Percentiles rank a stretch among this genome's conserved stretches.
Evolutionary conservation across 2,329 filamentous ascomycete species (phyloP).

Genomic region (Fusarium pininemorale): DNA sequence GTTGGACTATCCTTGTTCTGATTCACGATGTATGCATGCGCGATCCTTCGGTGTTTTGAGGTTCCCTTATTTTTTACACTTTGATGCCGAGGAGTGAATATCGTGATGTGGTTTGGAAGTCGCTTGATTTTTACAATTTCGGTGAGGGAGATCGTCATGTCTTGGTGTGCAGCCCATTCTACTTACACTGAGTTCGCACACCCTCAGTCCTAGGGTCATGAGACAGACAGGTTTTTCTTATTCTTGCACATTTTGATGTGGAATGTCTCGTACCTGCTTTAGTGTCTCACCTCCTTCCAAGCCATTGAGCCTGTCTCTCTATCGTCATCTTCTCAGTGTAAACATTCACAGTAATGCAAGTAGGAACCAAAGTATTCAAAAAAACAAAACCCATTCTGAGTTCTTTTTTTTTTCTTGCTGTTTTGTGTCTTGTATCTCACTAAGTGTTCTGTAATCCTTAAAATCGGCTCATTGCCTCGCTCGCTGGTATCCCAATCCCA

Average conservation of each 20-base stretch:
- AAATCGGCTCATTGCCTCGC: conserved; percentile 11
- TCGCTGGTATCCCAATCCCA: conserved; percentile 25
- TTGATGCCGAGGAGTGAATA: neutral
- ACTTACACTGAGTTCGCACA: neutral
- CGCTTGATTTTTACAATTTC: neutral
- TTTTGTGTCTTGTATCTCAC: conserved; percentile 33
- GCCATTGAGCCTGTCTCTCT: neutral
- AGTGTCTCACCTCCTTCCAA: neutral
- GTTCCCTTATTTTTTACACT: conserved; percentile 27
- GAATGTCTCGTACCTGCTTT: conserved; percentile 25
- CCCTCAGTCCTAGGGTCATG: conserved; percentile 19
- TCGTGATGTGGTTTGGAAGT: neutral
- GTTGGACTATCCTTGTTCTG: conserved; percentile 9
- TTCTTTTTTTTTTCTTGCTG: conserved; percentile 27
- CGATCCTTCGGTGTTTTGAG: neutral
- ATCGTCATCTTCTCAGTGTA: neutral
- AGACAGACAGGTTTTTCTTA: conserved; percentile 6
- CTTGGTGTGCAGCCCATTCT: neutral
- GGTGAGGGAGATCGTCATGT: neutral
- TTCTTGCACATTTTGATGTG: neutral
- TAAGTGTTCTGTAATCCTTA: conserved; percentile 29
- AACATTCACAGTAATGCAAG: neutral
- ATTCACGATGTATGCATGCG: conserved; percentile 10
- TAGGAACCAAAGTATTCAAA: neutral
- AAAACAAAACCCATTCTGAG: conserved; percentile 23